Conservation (phyloP, 2,329 filamentous ascomycete genomes). For the Colletotrichum cereale region DNA sequence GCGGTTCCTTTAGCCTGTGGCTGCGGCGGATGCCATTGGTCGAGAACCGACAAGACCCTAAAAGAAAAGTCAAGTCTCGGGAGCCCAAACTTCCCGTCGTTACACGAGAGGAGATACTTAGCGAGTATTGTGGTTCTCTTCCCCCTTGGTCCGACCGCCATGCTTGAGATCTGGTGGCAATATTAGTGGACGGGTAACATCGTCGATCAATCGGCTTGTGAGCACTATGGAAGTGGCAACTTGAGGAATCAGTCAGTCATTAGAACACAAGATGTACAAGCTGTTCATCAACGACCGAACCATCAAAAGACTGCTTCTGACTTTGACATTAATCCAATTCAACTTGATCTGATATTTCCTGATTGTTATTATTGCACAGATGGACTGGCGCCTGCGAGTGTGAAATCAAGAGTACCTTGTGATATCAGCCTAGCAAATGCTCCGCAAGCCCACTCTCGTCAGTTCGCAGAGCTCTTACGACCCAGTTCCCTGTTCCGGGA, state of each 20-base stretch:
- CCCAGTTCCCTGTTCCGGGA: not conserved
- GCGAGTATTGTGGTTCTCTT: too few relatives aligned
- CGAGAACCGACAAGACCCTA: too few relatives aligned
- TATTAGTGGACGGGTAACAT: not conserved
- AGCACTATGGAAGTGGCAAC: not conserved
- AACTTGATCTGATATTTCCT: not conserved
- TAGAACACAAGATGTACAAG: not conserved
- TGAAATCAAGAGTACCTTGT: fast-evolving
- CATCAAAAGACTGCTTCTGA: too few relatives aligned
- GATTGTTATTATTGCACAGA: not conserved
- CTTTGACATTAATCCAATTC: too few relatives aligned
- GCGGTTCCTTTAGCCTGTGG: too few relatives aligned
- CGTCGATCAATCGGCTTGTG: not conserved
- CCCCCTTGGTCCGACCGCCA: too few relatives aligned
- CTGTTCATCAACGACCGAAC: too few relatives aligned
- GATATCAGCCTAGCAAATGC: not conserved
- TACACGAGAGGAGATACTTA: too few relatives aligned
- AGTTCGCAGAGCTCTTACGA: not conserved
- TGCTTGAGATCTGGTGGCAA: too few relatives aligned
- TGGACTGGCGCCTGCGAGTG: not conserved
- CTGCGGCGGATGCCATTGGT: too few relatives aligned
- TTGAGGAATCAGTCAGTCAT: not conserved
- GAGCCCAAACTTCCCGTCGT: not conserved
- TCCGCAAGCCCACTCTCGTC: not conserved
- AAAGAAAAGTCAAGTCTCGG: not conserved